Evolutionary conservation across 768 basidiomycete species (phyloP), one percentile per base, ranked within the genome.

Genomic region (Daedalea quercina): DNA sequence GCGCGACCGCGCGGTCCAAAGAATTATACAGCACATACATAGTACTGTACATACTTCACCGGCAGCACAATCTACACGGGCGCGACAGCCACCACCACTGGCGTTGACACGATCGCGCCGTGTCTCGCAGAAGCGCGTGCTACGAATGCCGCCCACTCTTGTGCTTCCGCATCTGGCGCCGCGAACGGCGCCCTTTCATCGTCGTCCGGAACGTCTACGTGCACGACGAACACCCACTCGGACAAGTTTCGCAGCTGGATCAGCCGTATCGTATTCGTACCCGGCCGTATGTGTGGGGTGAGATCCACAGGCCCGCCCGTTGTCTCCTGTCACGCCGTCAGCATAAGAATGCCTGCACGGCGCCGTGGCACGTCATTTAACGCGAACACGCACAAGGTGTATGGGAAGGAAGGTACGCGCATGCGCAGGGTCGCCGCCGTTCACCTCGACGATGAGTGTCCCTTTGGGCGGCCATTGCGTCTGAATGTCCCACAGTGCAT

Each of bases 201-300:
- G 11, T 13, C 24, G 7, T 9, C 17, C 6, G 51, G 51, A 2
- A 44, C 35, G 9, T 13, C 44, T 6, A 53, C 61, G 44, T 55
- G 54, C 19, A 64, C 35, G 13, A 62, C 47, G 51, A 64, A 64
- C 9, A 60, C 40, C 25, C 26, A 51, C 11, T 54, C 53, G n/a
- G 60, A 54, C n/a, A 50, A 19, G 31, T 60, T 58, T 13, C 20
- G 52, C 17, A 64, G 62, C 41, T 62, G 60, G 13, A 62, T 48
- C 23, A 62, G 9, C 2, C 54, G 58, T 2, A 58, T 9, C 3
- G 52, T 51, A 44, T 61, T 61, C 23, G 2, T 6, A 3, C 62
- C 62, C 3, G 60, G 48, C 1, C 42, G 53, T 11, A 64, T 58
- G 25, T 49, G 22, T 1, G 50, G 15, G 6, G 60, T 57, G 24